A percentile compares a stretch with the other conserved stretches of the same genome.
phyloP scores from a whole-genome alignment of 345 rosid species.

The Eucalyptus curtisii region DNA sequence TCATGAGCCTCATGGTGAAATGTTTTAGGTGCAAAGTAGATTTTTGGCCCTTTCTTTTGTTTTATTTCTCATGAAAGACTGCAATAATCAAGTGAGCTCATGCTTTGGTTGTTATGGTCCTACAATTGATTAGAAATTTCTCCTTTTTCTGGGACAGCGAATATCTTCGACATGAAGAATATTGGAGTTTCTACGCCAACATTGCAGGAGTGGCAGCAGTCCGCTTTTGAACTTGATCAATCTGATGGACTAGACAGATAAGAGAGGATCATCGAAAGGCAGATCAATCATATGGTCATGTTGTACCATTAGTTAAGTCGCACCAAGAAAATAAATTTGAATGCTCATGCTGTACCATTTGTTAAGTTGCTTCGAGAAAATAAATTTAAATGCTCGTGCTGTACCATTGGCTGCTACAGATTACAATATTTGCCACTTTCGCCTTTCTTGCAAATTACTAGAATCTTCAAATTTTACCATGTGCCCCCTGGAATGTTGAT shows the following conservation, averaged over 20 bases:
- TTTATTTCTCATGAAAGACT: not conserved
- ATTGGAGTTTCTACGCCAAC: constrained; percentile 51
- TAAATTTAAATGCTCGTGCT: not conserved
- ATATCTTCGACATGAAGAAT: constrained; percentile 70
- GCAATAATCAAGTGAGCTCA: not conserved
- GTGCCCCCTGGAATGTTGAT: not conserved
- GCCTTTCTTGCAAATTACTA: not conserved
- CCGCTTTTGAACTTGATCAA: constrained; percentile 1
- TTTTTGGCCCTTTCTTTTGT: not conserved
- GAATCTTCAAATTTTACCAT: not conserved
- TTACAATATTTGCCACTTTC: not conserved
- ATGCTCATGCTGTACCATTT: not conserved
- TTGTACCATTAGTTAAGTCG: not conserved
- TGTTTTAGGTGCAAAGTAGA: not conserved
- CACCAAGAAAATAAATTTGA: not conserved
- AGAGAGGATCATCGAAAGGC: not conserved
- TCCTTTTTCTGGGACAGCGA: constrained; percentile 27
- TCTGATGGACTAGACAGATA: not conserved
- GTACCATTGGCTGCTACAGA: not conserved
- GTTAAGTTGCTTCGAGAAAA: not conserved
- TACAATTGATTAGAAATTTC: not conserved
- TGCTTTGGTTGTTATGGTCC: not conserved
- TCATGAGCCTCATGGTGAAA: not conserved
- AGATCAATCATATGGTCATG: not conserved
- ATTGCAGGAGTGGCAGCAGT: constrained; percentile 48